Base-by-base conservation (phyloP, 768 basidiomycete genomes). In the Tulasnella sp. region DNA sequence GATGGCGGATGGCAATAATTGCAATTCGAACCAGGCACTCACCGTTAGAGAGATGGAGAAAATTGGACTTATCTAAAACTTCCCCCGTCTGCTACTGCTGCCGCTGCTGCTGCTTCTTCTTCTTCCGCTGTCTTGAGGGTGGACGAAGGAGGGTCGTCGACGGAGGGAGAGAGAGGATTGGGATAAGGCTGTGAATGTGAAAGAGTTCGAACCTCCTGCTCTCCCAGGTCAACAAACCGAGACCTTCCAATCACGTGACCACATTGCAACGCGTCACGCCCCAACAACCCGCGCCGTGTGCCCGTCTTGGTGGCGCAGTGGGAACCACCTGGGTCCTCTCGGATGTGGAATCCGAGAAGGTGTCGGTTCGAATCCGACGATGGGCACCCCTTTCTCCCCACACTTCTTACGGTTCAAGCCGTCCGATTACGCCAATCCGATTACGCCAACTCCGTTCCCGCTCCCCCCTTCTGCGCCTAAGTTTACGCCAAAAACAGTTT, bases 21-120 rank as follows among this genome's bases (percentile, higher is more conserved):
- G 58, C 58, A 64, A 64, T 64, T 64, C 58, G 58, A 34, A 64
- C 58, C 58, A 64, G 58, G 58, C 58, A 64, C 58, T 64, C 58
- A 64, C 58, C 58, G 58, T 64, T 64, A 34, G 58, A 25, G 58
- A 64, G 58, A 64, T 64, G 58, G 58, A 64, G 58, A 25, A 34
- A 64, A 34, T 64, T 64, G 58, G 2, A 64, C 58, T 64, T 64
- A 64, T 29, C 58, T 64, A 25, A 29, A 64, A 64, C 58, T 64
- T 34, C 58, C 58, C 58, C 58, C 58, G 58, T 64, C 58, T 64
- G 58, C 58, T 64, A 17, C 58, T 64, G 14, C 58, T 64, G 31
- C 58, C 31, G 58, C 58, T 64, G 31, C 58, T 64, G 22, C 58
- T 64, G 19, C 49, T 42, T 42, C 42, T 42, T 42, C 42, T 64